These are phyloP conservation scores for Sporothrix protearum DNA, from an alignment of 2,329 filamentous ascomycete genomes.

Conservation along the genomic window DNA sequence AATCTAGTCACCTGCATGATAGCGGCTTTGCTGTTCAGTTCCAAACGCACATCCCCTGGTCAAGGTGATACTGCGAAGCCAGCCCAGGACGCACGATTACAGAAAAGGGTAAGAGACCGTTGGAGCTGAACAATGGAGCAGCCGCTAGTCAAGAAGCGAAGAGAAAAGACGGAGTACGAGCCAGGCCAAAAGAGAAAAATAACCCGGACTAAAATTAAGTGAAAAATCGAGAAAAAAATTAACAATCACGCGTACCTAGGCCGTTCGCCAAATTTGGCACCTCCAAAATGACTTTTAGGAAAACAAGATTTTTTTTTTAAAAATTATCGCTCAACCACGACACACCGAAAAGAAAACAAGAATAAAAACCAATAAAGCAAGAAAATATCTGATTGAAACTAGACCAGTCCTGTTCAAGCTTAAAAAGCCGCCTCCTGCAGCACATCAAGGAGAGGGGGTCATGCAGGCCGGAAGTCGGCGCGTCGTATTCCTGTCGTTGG, in stretches of 20 bases:
- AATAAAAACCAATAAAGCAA: not conserved
- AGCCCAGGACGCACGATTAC: not conserved
- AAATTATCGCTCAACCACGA: not conserved
- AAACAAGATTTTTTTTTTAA: not conserved
- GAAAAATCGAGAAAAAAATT: not conserved
- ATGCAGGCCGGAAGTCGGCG: conserved; percentile 6
- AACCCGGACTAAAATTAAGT: not conserved
- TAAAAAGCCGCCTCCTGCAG: not conserved
- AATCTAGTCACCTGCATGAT: not conserved
- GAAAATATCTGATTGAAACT: not conserved
- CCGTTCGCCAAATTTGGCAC: not conserved
- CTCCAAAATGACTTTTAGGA: not conserved
- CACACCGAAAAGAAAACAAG: not conserved
- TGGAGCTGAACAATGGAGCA: not conserved
- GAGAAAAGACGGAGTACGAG: too few species aligned
- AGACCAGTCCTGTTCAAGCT: conserved; percentile 13
- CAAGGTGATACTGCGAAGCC: not conserved
- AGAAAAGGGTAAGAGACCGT: not conserved
- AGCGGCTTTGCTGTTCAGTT: not conserved
- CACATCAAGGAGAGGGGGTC: not conserved
- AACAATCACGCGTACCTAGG: not conserved
- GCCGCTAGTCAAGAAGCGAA: not conserved
- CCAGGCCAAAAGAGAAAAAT: not conserved
- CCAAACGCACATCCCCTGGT: not conserved
- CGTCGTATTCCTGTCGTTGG: not conserved